Evolutionary conservation across 352 stramenopile species (phyloP), one percentile per base, ranked within the genome.

Genomic region (Pythium dissimile): DNA sequence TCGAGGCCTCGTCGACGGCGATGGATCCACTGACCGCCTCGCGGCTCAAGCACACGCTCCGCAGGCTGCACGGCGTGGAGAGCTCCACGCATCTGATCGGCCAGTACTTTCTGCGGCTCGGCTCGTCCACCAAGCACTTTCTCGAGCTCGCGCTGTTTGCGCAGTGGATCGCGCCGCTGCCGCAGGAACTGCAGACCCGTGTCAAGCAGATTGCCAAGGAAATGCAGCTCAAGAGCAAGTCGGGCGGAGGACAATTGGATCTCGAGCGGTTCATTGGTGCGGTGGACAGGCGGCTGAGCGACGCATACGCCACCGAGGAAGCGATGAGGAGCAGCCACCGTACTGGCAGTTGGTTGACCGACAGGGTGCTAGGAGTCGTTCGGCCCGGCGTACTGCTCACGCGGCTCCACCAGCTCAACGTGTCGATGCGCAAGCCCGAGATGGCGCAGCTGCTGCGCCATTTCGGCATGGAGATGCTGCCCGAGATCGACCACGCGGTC

Each of bases 21-120:
- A 27, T 68, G 5, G 66, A 80, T 28, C 76, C 73, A 0, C 59
- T 87, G 30, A 80, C 74, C 1, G 65, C 70, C 0, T 31, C 57
- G 0, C 61, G 26, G 28, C 67, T 86, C 16, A 72, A 86, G 34
- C 53, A 71, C 11, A 50, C 68, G 0, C 58, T 86, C 9, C 59
- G 71, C 9, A 48, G 35, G 24, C 20, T 54, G 2, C 62, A 80
- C 51, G 49, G 50, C 10, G 21, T 87, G 3, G 46, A 77, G 6
- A 72, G 67, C 0, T 84, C 72, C 2, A 77, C 50, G 1, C 65
- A 83, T 12, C 62, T 84, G 1, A 47, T 84, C 45, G 59, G 67
- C 7, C 76, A 84, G 42, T 87, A 84, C 49, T 87, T 84, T 47
- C 35, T 73, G 16, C 66, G 80, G 21, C 71, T 84, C 13, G 77